A percentile compares a stretch with the other conserved stretches of the same genome.
These are phyloP conservation scores for Clarireedia monteithiana DNA, from an alignment of 2,329 filamentous ascomycete genomes.

Conservation along the genomic window DNA sequence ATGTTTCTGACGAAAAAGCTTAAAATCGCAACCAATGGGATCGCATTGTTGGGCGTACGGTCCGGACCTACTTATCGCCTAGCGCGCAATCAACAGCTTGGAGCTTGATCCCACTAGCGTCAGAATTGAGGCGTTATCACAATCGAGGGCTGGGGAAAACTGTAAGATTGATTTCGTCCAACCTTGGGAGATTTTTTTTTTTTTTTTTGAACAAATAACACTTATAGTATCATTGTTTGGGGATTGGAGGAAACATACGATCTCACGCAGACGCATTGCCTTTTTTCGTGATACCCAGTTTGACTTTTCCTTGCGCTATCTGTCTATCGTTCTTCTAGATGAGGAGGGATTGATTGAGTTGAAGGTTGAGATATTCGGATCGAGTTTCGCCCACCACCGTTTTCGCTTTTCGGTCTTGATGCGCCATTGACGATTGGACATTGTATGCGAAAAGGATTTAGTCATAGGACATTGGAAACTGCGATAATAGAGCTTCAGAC, in stretches of 20 bases:
- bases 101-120: neutral
- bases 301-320: no score
- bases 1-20: neutral
- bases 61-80: neutral
- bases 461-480: neutral
- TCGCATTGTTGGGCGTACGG: conserved; percentile 9
- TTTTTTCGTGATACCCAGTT: no score
- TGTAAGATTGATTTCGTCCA: neutral
- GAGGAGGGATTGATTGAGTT: neutral
- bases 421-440: conserved; percentile 14
- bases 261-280: no score
- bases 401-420: conserved; percentile 12
- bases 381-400: neutral
- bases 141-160: neutral
- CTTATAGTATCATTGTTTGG: no score
- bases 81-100: conserved; percentile 1
- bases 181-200: neutral
- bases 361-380: neutral
- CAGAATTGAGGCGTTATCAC: neutral
- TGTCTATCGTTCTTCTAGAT: neutral
- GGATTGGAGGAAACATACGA: no score
- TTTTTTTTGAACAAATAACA: no score
- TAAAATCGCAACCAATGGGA: neutral
- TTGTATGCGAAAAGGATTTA: neutral
- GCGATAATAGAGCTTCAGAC: neutral